Conservation (phyloP, 192 early-diverging fungal species). For the Rhizophagus sp. region DNA sequence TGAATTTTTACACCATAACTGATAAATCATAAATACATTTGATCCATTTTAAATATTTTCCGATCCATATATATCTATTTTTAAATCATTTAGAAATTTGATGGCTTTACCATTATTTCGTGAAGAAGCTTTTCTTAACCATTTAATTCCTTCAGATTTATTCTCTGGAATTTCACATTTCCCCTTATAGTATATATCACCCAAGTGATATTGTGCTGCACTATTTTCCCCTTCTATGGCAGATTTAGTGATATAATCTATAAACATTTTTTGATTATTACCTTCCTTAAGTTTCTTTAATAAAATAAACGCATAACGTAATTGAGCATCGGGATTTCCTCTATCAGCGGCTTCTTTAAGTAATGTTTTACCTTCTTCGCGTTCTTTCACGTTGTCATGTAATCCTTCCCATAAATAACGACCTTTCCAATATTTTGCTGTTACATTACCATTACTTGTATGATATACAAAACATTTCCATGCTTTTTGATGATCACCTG, state of each 20-base stretch:
- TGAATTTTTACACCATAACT: too few species aligned
- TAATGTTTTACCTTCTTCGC: not conserved
- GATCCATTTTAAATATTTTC: too few species aligned
- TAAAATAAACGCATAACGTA: not conserved
- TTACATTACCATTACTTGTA: not conserved
- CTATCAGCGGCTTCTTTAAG: constrained; percentile 4
- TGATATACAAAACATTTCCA: constrained; percentile 7
- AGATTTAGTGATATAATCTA: not conserved
- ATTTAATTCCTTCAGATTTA: too few species aligned
- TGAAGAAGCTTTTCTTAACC: too few species aligned
- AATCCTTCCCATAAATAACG: not conserved
- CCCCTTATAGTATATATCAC: too few species aligned
- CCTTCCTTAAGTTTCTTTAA: not conserved
- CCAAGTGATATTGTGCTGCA: too few species aligned
- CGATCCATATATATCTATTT: too few species aligned
- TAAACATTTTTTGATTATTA: not conserved
- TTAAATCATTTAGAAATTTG: too few species aligned
- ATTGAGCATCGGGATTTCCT: not conserved
- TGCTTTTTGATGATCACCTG: not conserved
- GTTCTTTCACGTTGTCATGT: not conserved
- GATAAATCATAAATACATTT: too few species aligned
- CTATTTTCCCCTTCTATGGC: not conserved
- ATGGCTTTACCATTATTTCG: too few species aligned
- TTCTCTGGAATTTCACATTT: too few species aligned
- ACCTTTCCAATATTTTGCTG: constrained; percentile 11